Base-by-base conservation (phyloP, 768 basidiomycete genomes). In the Pleurotus sapidus region DNA sequence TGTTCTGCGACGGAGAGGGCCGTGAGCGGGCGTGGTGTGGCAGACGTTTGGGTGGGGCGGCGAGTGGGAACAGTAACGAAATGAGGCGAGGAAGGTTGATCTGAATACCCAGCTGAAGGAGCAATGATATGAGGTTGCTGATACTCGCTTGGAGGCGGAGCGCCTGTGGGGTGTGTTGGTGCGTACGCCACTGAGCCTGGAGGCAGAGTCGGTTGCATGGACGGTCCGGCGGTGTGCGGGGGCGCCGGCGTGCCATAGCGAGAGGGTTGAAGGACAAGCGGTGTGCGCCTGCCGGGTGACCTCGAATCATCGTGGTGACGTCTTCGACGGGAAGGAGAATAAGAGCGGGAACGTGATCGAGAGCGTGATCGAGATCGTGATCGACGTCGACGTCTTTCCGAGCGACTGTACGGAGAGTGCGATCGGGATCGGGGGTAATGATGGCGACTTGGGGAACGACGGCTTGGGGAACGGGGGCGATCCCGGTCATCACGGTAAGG, bases 301-400 rank as follows among this genome's bases (percentile, higher is more conserved):
- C 20, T 1, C 20, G 20, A 20, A 20, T 20, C 20, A 20, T 20
- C 20, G 3, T 20, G 20, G 23, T 18, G 46, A 55, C 56, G 48
- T 43, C 48, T 43, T 14, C 49, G 20, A 20, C 20, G 40, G 18
- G 58, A n/a, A 42, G 59, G 27, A 46, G 30, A 58, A 39, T 56
- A 49, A 53, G 37, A 58, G 48, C 55, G 65, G 54, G 68, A 65
- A 37, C 51, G 63, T 11, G 73, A 68, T 25, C 64, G 64, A 18
- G 71, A 67, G 15, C 60, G 61, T 18, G 64, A 65, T 8, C 57
- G 66, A 30, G n/a, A n/a, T 20, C 20, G 20, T 20, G 30, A 27
- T 14, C 49, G 49, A 50, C 25, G 38, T 6, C 40, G 23, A 23
- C 30, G 30, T 18, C 59, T 54, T 20, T 56, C 58, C 37, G 59